A percentile compares a stretch with the other conserved stretches of the same genome.
Evolutionary conservation across 805 yeast genomes (phyloP).

Genomic region (Saccharomycopsis sp.): DNA sequence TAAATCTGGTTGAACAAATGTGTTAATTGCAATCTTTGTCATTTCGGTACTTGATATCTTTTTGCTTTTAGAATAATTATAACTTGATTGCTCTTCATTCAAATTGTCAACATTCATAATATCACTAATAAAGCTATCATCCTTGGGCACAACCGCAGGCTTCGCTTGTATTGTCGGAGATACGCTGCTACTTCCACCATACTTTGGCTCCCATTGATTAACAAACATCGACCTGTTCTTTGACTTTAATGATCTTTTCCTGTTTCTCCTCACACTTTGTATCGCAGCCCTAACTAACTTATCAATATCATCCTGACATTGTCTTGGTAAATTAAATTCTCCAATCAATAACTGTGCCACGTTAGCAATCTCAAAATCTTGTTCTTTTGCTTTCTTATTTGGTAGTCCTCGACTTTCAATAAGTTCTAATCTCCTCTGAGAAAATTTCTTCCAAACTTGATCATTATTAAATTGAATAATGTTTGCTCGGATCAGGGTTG

Average conservation of each 20-base stretch:
- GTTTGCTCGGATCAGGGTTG: conserved; percentile 37
- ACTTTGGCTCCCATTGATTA: conserved; percentile 1
- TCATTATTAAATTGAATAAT: conserved; percentile 71
- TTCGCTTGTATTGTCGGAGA: background rate
- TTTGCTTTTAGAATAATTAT: conserved; percentile 7
- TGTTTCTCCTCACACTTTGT: conserved; percentile 84
- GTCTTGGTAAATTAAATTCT: conserved; percentile 67
- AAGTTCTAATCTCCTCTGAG: conserved; percentile 82
- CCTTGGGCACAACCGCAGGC: conserved; percentile 2
- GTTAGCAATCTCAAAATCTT: conserved; percentile 69
- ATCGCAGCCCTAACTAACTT: conserved; percentile 88
- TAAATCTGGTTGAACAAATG: conserved; percentile 12
- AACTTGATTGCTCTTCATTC: background rate
- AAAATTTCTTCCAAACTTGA: conserved; percentile 78
- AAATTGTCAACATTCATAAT: conserved; percentile 7
- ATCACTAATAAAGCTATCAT: conserved; percentile 11
- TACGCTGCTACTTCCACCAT: background rate
- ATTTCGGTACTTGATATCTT: conserved; percentile 6
- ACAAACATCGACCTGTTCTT: conserved; percentile 6
- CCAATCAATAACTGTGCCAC: conserved; percentile 72
- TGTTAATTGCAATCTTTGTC: conserved; percentile 11
- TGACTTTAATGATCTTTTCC: conserved; percentile 54
- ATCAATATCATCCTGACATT: conserved; percentile 67
- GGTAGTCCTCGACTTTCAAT: conserved; percentile 57
- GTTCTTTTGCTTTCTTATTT: conserved; percentile 82